phyloP scores from a whole-genome alignment of 352 stramenopile species.

The Globisporangium mamillatum region DNA sequence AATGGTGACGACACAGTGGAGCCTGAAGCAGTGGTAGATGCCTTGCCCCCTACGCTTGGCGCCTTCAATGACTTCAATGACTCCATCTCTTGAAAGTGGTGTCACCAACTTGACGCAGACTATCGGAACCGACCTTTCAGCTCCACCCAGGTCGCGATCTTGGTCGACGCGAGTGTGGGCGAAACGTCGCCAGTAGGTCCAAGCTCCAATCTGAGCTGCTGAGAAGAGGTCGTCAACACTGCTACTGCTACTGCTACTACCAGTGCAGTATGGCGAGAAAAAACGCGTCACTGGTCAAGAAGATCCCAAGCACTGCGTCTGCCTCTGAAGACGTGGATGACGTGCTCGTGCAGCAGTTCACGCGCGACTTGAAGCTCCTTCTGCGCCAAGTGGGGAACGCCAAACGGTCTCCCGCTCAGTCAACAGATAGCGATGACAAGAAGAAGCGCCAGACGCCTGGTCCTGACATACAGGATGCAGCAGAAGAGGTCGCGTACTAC shows the following conservation, averaged over 20 bases:
- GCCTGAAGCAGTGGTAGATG: background rate
- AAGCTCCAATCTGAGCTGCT: background rate
- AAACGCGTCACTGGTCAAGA: constrained; percentile 11
- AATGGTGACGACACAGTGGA: background rate
- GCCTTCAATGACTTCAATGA: constrained; percentile 4
- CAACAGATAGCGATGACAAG: background rate
- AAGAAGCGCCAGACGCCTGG: background rate
- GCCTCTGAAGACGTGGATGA: constrained; percentile 15
- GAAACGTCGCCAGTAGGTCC: background rate
- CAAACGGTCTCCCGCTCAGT: constrained; percentile 4
- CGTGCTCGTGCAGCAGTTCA: constrained; percentile 49
- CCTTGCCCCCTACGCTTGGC: background rate
- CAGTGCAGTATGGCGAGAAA: background rate
- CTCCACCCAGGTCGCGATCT: background rate
- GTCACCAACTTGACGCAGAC: too few relatives aligned
- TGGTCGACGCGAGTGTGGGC: background rate
- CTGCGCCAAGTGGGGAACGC: constrained; percentile 39
- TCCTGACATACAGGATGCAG: background rate
- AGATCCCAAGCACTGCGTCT: constrained; percentile 9
- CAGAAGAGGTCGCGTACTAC: constrained; percentile 42
- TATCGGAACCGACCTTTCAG: background rate
- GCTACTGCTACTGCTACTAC: too few relatives aligned
- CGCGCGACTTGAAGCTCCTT: constrained; percentile 41
- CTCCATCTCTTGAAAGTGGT: constrained; percentile 3
- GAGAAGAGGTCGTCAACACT: background rate